phyloP scores from a whole-genome alignment of 441 rosid genomes.

The Erodium trifolium region DNA sequence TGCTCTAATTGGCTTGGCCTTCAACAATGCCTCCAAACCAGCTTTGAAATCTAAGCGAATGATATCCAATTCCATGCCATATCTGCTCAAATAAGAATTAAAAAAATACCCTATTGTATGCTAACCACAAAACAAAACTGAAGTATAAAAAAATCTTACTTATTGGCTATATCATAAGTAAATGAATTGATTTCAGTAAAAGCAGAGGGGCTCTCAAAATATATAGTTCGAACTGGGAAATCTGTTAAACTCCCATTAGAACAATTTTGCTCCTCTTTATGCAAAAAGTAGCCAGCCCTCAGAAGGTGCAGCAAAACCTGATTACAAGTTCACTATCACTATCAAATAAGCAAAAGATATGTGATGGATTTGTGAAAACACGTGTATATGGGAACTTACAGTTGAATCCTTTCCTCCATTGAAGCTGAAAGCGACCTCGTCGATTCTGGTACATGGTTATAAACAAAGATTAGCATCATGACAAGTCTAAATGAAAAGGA shows the following conservation, averaged over 20 bases:
- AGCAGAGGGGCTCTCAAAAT: constrained; percentile 81
- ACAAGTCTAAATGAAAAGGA: neutral
- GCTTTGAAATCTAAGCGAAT: constrained; percentile 87
- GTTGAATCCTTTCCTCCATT: constrained; percentile 99
- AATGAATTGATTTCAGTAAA: constrained; percentile 88
- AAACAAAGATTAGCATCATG: neutral
- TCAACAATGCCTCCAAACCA: constrained; percentile 79
- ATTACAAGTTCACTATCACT: constrained; percentile 24
- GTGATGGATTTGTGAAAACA: constrained; percentile 8
- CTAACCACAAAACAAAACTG: constrained; percentile 7
- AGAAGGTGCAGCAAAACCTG: constrained; percentile 94
- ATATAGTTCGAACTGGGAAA: constrained; percentile 85
- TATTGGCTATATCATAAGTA: constrained; percentile 71
- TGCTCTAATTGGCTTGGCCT: constrained; percentile 77
- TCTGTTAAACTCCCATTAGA: constrained; percentile 47
- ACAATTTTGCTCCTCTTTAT: constrained; percentile 47
- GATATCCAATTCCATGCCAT: constrained; percentile 72
- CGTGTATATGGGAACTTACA: constrained; percentile 40
- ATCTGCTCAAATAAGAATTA: constrained; percentile 41
- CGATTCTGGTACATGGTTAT: constrained; percentile 42
- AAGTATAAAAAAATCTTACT: constrained; percentile 34
- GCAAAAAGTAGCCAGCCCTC: constrained; percentile 86
- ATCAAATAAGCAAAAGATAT: constrained; percentile 18
- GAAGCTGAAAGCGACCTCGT: constrained; percentile 97
- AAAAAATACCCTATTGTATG: neutral